A percentile compares a stretch with the other conserved stretches of the same genome.
phyloP scores from a whole-genome alignment of 2,329 filamentous ascomycete genomes.

The Drechslera avenae region DNA sequence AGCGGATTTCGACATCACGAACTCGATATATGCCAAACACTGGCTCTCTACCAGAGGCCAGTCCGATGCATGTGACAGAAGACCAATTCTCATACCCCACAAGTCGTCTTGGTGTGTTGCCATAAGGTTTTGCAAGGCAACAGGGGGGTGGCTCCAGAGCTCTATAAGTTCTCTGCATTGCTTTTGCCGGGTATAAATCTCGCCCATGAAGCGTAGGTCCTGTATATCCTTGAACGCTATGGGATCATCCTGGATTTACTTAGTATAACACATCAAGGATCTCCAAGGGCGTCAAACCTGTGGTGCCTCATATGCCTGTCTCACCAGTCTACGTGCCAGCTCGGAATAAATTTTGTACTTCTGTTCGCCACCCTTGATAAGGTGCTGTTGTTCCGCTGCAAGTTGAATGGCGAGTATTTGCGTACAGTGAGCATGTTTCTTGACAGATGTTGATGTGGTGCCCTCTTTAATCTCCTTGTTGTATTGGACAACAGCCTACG shows the following conservation, averaged over 20 bases:
- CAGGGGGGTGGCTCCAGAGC: conserved; percentile 29
- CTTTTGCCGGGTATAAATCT: conserved; percentile 35
- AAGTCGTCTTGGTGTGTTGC: conserved; percentile 33
- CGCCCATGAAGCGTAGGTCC: conserved; percentile 43
- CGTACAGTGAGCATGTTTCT: conserved; percentile 34
- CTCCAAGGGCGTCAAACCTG: conserved; percentile 18
- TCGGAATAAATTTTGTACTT: conserved; percentile 26
- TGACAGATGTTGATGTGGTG: conserved; percentile 16
- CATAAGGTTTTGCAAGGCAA: conserved; percentile 22
- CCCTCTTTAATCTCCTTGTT: conserved; percentile 29
- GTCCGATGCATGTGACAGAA: conserved; percentile 13
- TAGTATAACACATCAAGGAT: conserved; percentile 4
- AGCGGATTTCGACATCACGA: conserved; percentile 7
- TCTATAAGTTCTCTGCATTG: conserved; percentile 31
- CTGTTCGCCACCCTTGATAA: conserved; percentile 18
- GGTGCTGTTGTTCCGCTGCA: conserved; percentile 30
- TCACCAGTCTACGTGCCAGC: conserved; percentile 33
- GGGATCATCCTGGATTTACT: conserved; percentile 28
- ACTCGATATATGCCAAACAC: conserved; percentile 22
- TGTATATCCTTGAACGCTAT: conserved; percentile 38
- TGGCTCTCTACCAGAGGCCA: conserved; percentile 27
- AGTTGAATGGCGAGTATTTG: conserved; percentile 39
- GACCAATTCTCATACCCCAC: conserved; percentile 21
- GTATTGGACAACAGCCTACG: conserved; percentile 38
- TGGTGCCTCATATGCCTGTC: conserved; percentile 34